Evolutionary conservation across 345 rosid genomes (phyloP), one percentile per base, ranked within the genome.

Genomic region (Erucastrum elatum): DNA sequence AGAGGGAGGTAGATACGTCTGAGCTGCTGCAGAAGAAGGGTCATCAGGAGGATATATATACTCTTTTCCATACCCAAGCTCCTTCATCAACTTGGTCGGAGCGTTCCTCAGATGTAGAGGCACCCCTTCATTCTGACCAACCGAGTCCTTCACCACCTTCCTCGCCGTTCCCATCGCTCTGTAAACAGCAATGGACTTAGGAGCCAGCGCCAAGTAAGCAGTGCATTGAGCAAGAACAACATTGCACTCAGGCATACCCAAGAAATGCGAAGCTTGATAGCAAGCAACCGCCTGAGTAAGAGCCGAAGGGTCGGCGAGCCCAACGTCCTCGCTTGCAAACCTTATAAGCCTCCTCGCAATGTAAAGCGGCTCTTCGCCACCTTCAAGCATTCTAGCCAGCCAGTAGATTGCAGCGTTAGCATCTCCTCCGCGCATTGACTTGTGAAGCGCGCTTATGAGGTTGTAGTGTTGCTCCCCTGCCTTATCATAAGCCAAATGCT

Each of bases 241-340:
- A 78, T 89, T 83, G 62, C 91, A 93, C 77, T 91, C 94, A 0
- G 98, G 98, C 91, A 90, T 88, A 65, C 93, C 96, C 78, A 90
- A 66, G 81, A 92, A 90, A 87, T 92, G 94, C 62, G 93, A 90
- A 76, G 96, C 97, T 82, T 92, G 97, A 73, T 90, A 92, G 76
- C 96, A 92, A 12, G 96, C 80, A 83, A 92, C 97, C 11, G 94
- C 89, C 74, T 92, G 96, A 53, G 84, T 85, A 72, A 92, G 94
- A 2, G 97, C 94, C 55, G 79, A 75, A 10, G 98, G 89, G 62
- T 93, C 94, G 1, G 91, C 98, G 76, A 91, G 82, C 1, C 94
- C 96, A 46, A 93, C 84, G 87, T 91, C 98, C 80, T 93, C 96
- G 61, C 93, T 88, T 2, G 98, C 96, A 84, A 93, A 93, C 78